These are phyloP conservation scores for Trichoderma oligosporum DNA, from an alignment of 2,329 filamentous ascomycete species.

Conservation along the genomic window DNA sequence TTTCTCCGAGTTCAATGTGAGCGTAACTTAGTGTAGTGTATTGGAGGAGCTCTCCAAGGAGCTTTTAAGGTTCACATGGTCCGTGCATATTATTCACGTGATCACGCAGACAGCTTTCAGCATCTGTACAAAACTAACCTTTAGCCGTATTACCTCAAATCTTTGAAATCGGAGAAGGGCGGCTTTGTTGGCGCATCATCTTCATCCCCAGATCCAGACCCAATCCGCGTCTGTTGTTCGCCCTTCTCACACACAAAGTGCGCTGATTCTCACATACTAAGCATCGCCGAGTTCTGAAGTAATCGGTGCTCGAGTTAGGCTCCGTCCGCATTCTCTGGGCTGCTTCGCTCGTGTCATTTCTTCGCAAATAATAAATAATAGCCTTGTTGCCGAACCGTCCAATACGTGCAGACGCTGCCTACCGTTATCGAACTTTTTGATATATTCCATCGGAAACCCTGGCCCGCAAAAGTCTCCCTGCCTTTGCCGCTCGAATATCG, in stretches of 20 bases:
- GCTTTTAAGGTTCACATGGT: conserved; percentile 18
- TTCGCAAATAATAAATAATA: too few species aligned
- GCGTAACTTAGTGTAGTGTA: too few species aligned
- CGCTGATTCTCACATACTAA: background rate
- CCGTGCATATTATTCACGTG: conserved; percentile 34
- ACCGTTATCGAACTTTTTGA: background rate
- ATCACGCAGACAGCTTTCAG: conserved; percentile 24
- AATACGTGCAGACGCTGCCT: conserved; percentile 8
- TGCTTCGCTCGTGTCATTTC: background rate
- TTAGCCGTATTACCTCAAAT: conserved; percentile 14
- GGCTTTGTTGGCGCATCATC: conserved; percentile 20
- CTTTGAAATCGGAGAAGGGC: conserved; percentile 18
- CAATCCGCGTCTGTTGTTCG: background rate
- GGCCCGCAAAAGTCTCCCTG: background rate
- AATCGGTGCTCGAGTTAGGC: background rate
- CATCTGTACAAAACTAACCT: background rate
- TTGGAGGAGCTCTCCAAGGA: too few species aligned
- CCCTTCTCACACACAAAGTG: background rate
- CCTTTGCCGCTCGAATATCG: background rate
- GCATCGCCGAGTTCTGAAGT: background rate
- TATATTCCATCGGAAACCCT: background rate
- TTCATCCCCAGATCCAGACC: background rate
- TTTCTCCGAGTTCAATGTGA: too few species aligned
- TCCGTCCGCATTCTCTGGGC: background rate
- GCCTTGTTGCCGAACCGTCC: background rate